Base-by-base conservation (phyloP, 1,284 basidiomycete genomes). In the Boletus holoroseus region DNA sequence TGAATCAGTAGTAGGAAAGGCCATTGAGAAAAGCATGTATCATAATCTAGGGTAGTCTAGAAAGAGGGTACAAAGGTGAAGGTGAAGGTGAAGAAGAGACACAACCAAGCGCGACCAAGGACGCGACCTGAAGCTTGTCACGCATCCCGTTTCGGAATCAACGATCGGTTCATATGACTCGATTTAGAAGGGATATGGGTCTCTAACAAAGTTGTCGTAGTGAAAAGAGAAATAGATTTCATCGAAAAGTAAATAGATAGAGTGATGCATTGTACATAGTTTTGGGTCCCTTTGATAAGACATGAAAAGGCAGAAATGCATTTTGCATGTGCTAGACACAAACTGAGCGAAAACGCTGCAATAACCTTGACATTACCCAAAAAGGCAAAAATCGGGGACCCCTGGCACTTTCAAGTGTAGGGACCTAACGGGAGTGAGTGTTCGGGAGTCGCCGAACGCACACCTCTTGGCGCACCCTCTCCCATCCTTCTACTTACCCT, bases 401-500 rank as follows among this genome's bases (percentile, higher is more conserved):
- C 9, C n/a, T 16, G 24, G n/a, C 5, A 26, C 38, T 26, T 7
- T 5, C 3, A 39, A 39, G 38, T 1, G 1, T 39, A 39, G 38
- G n/a, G n/a, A 26, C 24, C n/a, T 40, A 26, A 40, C 1, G 24
- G 24, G 38, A 16, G 38, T 26, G n/a, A 3, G 26, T 41, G 39
- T 41, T 28, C 2, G 39, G 39, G 28, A 41, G 39, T 41, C 16
- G 2, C 39, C 12, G 7, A 41, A 28, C 4, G 7, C 39, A 41
- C 12, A 1, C 16, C 39, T 41, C 39, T 41, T 41, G 20, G 31
- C 62, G 59, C 28, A 61, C 67, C 1, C 45, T 62, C 42, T 66
- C 66, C 1, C 64, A 67, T n/a, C 55, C 63, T 0, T 61, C 62
- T 3, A 77, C 82, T 55, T 75, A 76, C 27, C 74, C 81, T 31